Evolutionary conservation across 305 asterid species (phyloP).

Genomic region (Caryopteris hybrid): DNA sequence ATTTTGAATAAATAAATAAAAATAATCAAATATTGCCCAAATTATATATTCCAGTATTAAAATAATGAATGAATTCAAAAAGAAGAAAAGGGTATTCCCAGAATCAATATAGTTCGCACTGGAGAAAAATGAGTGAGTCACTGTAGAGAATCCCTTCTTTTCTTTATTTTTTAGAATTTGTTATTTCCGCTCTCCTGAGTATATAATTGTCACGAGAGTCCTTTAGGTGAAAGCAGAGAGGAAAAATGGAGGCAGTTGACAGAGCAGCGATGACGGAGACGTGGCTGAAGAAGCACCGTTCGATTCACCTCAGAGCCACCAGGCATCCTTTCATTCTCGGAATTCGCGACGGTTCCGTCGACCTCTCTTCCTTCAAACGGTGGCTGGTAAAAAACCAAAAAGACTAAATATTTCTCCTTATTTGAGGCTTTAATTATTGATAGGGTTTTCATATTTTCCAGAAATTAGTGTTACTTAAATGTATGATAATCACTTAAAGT

Average conservation of each 20-base stretch:
- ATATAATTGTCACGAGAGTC: not conserved
- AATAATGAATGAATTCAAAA: no score
- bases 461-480: not conserved
- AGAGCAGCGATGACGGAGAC: conserved; percentile 30
- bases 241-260: conserved; percentile 31
- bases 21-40: no score
- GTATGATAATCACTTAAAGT: not conserved
- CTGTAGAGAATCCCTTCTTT: not conserved
- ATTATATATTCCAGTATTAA: no score
- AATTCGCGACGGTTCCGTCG: conserved; percentile 66
- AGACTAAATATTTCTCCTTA: not conserved
- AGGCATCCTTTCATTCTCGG: conserved; percentile 62
- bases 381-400: conserved; percentile 55
- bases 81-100: no score
- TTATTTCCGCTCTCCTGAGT: not conserved
- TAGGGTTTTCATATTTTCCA: not conserved
- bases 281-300: conserved; percentile 58
- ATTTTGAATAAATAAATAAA: no score
- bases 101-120: no score
- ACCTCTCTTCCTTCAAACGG: conserved; percentile 53
- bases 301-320: conserved; percentile 47
- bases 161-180: not conserved
- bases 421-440: not conserved
- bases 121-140: no score
- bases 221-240: not conserved